A percentile compares a stretch with the other conserved stretches of the same genome.
phyloP scores from a whole-genome alignment of 768 basidiomycete genomes.

The Piloderma croceum region DNA sequence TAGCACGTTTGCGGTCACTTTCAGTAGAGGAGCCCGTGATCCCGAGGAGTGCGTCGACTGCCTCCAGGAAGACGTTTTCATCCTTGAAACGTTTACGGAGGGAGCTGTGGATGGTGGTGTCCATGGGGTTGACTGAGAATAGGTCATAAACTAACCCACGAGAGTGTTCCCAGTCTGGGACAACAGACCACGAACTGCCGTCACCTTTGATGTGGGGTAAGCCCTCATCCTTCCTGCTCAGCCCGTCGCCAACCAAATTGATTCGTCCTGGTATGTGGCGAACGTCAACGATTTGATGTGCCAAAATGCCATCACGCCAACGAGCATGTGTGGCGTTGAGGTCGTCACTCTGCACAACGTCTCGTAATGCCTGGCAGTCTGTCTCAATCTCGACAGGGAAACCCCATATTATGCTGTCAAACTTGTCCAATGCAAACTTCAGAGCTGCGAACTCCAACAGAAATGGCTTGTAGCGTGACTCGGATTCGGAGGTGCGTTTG shows the following conservation, averaged over 20 bases:
- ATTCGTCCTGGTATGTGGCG: slow-evolving; percentile 16
- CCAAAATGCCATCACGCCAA: slow-evolving; percentile 25
- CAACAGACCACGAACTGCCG: slow-evolving; percentile 18
- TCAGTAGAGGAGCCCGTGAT: too few relatives aligned
- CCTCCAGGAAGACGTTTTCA: slow-evolving; percentile 9
- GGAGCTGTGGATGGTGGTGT: too few relatives aligned
- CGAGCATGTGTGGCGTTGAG: slow-evolving; percentile 17
- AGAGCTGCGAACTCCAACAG: slow-evolving; percentile 30
- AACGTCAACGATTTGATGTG: slow-evolving; percentile 17
- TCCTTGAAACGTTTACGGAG: slow-evolving; percentile 11
- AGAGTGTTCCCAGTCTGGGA: slow-evolving; percentile 20
- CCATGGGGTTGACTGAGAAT: slow-evolving; percentile 1
- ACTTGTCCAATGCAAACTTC: too few relatives aligned
- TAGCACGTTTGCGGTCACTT: too few relatives aligned
- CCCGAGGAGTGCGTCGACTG: slow-evolving; percentile 6
- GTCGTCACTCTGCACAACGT: slow-evolving; percentile 19
- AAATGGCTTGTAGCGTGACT: slow-evolving; percentile 26
- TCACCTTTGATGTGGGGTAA: slow-evolving; percentile 4
- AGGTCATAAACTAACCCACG: slow-evolving; percentile 12
- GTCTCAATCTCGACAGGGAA: too few relatives aligned
- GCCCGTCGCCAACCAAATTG: slow-evolving; percentile 19
- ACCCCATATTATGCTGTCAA: too few relatives aligned
- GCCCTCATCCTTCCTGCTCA: slow-evolving; percentile 17
- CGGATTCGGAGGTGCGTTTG: slow-evolving; percentile 26
- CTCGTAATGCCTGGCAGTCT: slow-evolving; percentile 21